These are phyloP conservation scores for Pythium periplocum DNA, from an alignment of 352 stramenopile species.

Conservation along the genomic window DNA sequence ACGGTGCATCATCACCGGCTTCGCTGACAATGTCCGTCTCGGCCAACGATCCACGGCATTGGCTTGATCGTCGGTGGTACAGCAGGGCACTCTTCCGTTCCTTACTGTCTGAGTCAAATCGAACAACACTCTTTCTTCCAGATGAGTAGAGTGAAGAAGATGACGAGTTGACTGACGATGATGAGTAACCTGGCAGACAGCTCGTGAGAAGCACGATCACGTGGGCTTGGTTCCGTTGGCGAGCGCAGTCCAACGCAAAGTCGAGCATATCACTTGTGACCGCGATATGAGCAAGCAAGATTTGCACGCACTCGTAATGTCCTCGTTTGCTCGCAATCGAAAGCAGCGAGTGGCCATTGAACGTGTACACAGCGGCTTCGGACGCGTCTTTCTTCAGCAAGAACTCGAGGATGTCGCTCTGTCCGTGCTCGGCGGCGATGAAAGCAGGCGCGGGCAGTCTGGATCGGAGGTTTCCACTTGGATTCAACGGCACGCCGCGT, in stretches of 20 bases:
- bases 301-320: slow-evolving; percentile 67
- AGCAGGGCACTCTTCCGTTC: not conserved
- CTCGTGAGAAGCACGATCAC: slow-evolving; percentile 67
- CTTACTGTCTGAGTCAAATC: too few relatives aligned
- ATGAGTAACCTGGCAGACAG: slow-evolving; percentile 45
- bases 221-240: slow-evolving; percentile 51
- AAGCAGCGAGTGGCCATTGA: slow-evolving; percentile 57
- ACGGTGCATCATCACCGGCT: slow-evolving; percentile 13
- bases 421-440: slow-evolving; percentile 48
- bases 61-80: slow-evolving; percentile 8
- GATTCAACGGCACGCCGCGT: slow-evolving; percentile 25
- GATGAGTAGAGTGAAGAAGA: too few relatives aligned
- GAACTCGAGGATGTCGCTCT: slow-evolving; percentile 43
- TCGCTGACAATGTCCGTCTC: slow-evolving; percentile 31
- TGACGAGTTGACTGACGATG: not conserved
- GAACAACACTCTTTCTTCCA: too few relatives aligned
- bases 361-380: slow-evolving; percentile 39
- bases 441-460: slow-evolving; percentile 54
- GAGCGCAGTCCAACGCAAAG: slow-evolving; percentile 44
- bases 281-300: slow-evolving; percentile 33
- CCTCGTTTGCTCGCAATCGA: slow-evolving; percentile 56
- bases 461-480: slow-evolving; percentile 14
- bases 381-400: slow-evolving; percentile 27
- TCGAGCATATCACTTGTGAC: slow-evolving; percentile 27
- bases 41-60: slow-evolving; percentile 23